A percentile compares a stretch with the other conserved stretches of the same genome.
phyloP scores from a whole-genome alignment of 1,139 yeast species.

The Zhuliangozyma parablackwelliae region DNA sequence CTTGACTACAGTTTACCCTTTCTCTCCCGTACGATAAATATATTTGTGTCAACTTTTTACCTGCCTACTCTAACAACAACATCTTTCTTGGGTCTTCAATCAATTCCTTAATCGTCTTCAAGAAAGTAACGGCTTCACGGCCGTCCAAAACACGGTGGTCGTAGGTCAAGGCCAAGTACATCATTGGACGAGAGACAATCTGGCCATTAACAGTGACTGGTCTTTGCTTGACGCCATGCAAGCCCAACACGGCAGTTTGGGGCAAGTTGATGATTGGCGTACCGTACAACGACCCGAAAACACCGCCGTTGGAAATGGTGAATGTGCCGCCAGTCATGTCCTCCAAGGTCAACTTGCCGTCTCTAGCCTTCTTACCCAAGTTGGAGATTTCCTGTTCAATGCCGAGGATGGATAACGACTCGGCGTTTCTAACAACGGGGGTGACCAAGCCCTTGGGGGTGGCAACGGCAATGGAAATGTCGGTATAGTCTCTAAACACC shows the following conservation, averaged over 20 bases:
- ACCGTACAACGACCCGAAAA: conserved; percentile 95
- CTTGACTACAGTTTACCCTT: no score
- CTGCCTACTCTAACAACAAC: conserved; percentile 58
- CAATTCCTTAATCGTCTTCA: conserved; percentile 91
- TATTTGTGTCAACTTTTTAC: no score
- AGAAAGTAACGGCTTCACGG: conserved; percentile 97
- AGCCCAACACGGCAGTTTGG: conserved; percentile 95
- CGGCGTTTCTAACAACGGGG: conserved; percentile 97
- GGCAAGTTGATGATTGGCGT: conserved; percentile 98
- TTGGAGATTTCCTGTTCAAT: conserved; percentile 81
- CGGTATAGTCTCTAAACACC: conserved; percentile 94
- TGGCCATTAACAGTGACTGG: conserved; percentile 96
- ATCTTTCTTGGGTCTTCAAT: conserved; percentile 99
- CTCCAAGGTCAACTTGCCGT: conserved; percentile 91
- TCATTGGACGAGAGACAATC: conserved; percentile 97
- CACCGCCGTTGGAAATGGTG: conserved; percentile 99
- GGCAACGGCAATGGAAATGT: conserved; percentile 95
- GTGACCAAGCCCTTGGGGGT: conserved; percentile 99
- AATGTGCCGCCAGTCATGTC: conserved; percentile 99
- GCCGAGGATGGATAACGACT: conserved; percentile 81
- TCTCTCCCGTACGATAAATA: background rate
- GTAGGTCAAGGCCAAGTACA: conserved; percentile 97
- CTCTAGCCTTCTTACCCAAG: conserved; percentile 93
- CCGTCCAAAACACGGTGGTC: conserved; percentile 99
- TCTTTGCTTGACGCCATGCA: conserved; percentile 97